Conservation (phyloP, 805 yeast genomes). For the Maudiozyma pseudohumilis region DNA sequence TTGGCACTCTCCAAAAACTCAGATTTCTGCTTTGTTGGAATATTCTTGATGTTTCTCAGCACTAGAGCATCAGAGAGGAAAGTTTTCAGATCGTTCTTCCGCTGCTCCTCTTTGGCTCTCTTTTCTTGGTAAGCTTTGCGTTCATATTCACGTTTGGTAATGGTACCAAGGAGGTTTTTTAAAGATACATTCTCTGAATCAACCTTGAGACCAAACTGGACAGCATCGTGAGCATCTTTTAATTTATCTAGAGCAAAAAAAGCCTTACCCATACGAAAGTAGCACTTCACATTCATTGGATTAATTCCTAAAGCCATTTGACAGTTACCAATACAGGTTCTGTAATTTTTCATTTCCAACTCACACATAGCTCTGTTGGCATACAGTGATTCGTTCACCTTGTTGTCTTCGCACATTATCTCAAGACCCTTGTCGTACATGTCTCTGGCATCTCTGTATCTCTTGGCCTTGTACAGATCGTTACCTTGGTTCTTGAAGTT, state of each 20-base stretch:
- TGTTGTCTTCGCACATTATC: constrained; percentile 48
- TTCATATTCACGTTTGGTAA: constrained; percentile 33
- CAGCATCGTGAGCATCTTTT: constrained; percentile 63
- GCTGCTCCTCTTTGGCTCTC: constrained; percentile 13
- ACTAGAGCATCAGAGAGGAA: constrained; percentile 50
- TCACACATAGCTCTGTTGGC: constrained; percentile 89
- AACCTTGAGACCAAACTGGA: constrained; percentile 52
- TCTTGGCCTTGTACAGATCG: constrained; percentile 64
- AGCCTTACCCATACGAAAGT: constrained; percentile 77
- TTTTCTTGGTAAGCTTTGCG: constrained; percentile 24
- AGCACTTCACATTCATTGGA: constrained; percentile 70
- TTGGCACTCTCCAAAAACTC: constrained; percentile 46
- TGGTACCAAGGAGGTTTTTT: constrained; percentile 33
- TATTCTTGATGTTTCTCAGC: constrained; percentile 44
- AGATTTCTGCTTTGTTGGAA: constrained; percentile 44
- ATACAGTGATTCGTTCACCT: constrained; percentile 52
- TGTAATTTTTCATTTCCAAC: constrained; percentile 71
- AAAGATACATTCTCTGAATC: constrained; percentile 55
- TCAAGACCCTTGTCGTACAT: constrained; percentile 74
- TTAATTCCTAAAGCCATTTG: constrained; percentile 55
- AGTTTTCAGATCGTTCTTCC: constrained; percentile 33
- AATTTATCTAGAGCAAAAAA: constrained; percentile 54
- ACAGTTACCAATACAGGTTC: constrained; percentile 82
- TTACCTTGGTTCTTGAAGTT: constrained; percentile 92
- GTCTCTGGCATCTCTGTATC: constrained; percentile 66